Base-by-base conservation (phyloP, 768 basidiomycete species). In the Suillus tomentosus region DNA sequence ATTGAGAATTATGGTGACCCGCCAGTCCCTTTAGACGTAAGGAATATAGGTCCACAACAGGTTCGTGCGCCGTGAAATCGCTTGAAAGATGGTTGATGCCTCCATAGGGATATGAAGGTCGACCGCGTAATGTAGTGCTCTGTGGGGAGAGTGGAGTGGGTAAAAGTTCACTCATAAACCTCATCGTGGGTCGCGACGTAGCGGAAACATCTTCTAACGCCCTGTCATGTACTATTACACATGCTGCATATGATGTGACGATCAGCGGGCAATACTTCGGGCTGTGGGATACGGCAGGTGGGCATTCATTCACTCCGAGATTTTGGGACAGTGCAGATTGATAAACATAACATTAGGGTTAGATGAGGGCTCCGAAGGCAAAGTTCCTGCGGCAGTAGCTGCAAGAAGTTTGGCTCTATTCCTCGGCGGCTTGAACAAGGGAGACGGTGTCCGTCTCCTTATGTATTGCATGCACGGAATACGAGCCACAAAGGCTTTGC, bases 111-210 rank as follows among this genome's bases (percentile, higher is more conserved):
- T 17, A 42, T 42, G 24, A 27, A 27, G 4, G 5, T 42, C 24
- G 40, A 19, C 57, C 57, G 5, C 59, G 64, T 27, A 82, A 82
- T 57, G 53, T 82, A 17, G 72, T 82, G 19, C 53, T 82, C 22
- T 82, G 79, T 39, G 81, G 82, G 1, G 80, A 81, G 53, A 74
- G 76, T 3, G 81, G 81, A 19, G 65, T 76, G 0, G 78, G 78
- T 9, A 83, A 83, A 67, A 82, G 80, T 62, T 80, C 79, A 1
- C 67, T 82, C 3, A 69, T 83, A 55, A 82, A 82, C 67, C 75
- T 82, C 74, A 64, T 82, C 22, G 68, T 69, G 37, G 75, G 74
- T 22, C 37, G 60, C 6, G 63, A 73, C n/a, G 63, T 64, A 1
- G 80, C 79, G 0, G 36, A 62, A 6, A 72, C 73, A 7, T 79